phyloP scores from a whole-genome alignment of 1,284 basidiomycete species.

The Leccinum holopus region DNA sequence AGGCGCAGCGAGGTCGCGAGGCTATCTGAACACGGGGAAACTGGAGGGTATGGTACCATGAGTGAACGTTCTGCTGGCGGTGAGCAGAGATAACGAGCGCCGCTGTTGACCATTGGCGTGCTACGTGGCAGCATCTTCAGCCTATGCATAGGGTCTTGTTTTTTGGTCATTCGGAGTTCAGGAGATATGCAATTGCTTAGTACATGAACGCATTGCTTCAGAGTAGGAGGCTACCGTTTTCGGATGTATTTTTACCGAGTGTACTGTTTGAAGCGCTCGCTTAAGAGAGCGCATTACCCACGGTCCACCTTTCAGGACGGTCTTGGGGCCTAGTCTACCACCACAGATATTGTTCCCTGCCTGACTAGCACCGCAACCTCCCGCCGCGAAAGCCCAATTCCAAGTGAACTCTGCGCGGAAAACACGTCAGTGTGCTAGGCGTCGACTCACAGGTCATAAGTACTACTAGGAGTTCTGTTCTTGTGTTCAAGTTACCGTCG shows the following conservation, averaged over 20 bases:
- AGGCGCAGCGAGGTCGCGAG: not conserved
- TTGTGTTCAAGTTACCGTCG: not conserved
- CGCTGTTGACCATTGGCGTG: not conserved
- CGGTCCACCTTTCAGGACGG: not conserved
- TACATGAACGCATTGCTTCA: too few species aligned
- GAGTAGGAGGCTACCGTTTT: too few species aligned
- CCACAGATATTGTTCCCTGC: not conserved
- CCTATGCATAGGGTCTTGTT: not conserved
- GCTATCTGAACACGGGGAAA: conserved; percentile 3
- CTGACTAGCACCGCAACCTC: not conserved
- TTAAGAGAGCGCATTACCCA: not conserved
- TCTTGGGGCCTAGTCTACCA: not conserved
- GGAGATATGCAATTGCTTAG: not conserved
- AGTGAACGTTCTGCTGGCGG: not conserved
- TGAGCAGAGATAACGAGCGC: not conserved
- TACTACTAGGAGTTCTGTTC: not conserved
- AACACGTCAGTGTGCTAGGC: not conserved
- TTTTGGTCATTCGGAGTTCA: not conserved
- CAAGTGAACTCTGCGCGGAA: not conserved
- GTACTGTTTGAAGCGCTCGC: too few species aligned
- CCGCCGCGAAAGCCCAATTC: not conserved
- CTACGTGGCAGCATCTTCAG: not conserved
- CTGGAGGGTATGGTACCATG: conserved; percentile 9
- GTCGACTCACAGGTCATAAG: not conserved
- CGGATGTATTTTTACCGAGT: too few species aligned